These are phyloP conservation scores for Leishmania guyanensis DNA, from an alignment of 208 protist species.

Conservation along the genomic window DNA sequence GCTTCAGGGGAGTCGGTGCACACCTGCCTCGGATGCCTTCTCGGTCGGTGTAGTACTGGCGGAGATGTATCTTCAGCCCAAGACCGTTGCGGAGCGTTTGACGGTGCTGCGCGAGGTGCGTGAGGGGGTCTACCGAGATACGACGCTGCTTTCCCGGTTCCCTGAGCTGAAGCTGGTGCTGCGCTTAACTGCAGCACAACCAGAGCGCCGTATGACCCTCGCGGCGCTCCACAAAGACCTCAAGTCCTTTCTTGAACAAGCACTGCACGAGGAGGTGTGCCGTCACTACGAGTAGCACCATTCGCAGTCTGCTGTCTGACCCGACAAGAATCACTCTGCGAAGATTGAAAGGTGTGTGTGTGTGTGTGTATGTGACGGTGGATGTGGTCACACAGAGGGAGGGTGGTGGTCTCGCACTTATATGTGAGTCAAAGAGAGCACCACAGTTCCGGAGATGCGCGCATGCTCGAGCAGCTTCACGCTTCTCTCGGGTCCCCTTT, in stretches of 20 bases:
- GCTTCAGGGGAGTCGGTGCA: conserved; percentile 60
- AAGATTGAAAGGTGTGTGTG: neutral
- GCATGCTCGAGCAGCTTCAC: neutral
- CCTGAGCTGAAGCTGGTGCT: conserved; percentile 68
- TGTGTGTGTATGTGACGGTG: neutral
- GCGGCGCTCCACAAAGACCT: conserved; percentile 16
- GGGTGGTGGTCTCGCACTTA: neutral
- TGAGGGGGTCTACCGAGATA: conserved; percentile 45
- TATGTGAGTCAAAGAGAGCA: neutral
- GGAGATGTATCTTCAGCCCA: conserved; percentile 86
- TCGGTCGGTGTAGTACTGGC: conserved; percentile 73
- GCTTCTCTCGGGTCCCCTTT: neutral
- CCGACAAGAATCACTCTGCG: neutral
- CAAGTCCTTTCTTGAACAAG: conserved; percentile 20
- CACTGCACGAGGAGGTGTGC: conserved; percentile 17
- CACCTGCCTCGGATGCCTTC: conserved; percentile 67
- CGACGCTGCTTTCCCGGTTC: conserved; percentile 39
- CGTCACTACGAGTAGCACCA: neutral
- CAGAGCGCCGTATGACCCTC: conserved; percentile 25
- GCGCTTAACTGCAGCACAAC: conserved; percentile 32
- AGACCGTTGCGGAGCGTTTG: conserved; percentile 75
- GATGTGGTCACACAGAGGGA: neutral
- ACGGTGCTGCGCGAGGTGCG: conserved; percentile 57
- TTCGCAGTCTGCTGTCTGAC: neutral
- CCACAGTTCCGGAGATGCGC: neutral